phyloP scores from a whole-genome alignment of 345 rosid species.

The Adansonia digitata region DNA sequence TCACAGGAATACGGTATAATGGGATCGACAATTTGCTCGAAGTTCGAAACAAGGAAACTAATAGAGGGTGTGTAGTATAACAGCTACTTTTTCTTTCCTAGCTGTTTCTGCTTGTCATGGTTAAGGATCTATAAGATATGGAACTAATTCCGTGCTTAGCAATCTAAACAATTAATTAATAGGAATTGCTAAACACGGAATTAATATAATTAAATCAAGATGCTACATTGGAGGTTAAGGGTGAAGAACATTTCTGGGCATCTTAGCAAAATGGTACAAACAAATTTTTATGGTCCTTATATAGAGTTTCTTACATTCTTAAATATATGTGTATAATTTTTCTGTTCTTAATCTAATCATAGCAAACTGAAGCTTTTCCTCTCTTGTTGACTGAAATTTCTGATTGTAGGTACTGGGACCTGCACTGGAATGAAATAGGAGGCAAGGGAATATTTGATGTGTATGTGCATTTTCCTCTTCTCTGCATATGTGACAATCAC shows the following conservation, averaged over 20 bases:
- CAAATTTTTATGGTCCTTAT: not conserved
- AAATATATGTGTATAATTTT: not conserved
- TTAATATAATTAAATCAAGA: not conserved
- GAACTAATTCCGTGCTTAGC: not conserved
- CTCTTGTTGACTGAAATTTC: slow-evolving; percentile 3
- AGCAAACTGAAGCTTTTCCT: not conserved
- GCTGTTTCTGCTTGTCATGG: not conserved
- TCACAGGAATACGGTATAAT: slow-evolving; percentile 51
- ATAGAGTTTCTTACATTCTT: not conserved
- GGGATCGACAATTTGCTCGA: slow-evolving; percentile 75
- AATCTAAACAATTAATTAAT: not conserved
- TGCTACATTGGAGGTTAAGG: not conserved
- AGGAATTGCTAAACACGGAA: not conserved
- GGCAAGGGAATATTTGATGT: slow-evolving; percentile 79
- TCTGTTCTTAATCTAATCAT: not conserved
- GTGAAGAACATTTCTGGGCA: not conserved
- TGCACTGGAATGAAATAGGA: slow-evolving; percentile 70
- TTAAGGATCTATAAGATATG: not conserved
- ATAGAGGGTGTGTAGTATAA: slow-evolving; percentile 53
- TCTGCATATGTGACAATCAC: not conserved
- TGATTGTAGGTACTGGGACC: slow-evolving; percentile 70
- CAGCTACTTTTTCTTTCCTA: not conserved
- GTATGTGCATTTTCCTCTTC: slow-evolving; percentile 39
- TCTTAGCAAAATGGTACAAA: not conserved
- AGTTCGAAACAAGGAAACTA: slow-evolving; percentile 63